Base-by-base conservation (phyloP, 805 yeast species). In the Metschnikowia sp. region DNA sequence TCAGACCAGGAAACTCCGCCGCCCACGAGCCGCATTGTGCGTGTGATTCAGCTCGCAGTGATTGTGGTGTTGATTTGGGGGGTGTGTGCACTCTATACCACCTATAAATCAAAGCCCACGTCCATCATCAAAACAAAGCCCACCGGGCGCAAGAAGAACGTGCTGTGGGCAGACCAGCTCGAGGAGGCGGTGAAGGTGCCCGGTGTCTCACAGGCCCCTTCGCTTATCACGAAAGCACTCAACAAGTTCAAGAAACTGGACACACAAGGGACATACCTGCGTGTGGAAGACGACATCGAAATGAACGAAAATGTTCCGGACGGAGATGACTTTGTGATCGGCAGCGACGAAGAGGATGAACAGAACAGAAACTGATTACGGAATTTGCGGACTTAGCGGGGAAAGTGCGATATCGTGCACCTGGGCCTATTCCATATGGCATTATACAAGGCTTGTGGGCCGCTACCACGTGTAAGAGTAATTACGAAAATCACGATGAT, bases 131-230 rank as follows among this genome's bases (percentile, higher is more conserved):
- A 68, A 45, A 62, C 70, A 7, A 56, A 59, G 19, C 57, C 69
- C 4, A 50, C 66, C 4, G 64, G 66, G 1, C 66, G 62, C 44
- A 72, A 70, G 61, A 73, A 73, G 58, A 72, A 72, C 42, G 78
- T 73, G 12, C 76, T 68, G 58, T 73, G 78, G 78, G 77, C 77
- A 10, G 77, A 73, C 50, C 74, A 70, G 56, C 55, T 73, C 46
- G 68, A 69, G 49, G 66, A 62, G 13, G 68, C 62, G n/a, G 65
- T 58, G 36, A 57, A 55, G 13, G 57, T 55, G 19, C 55, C 50
- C 45, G 54, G 55, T 26, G 15, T n/a, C n/a, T 54, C 49, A 12
- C 47, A 65, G 35, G 64, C 61, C 31, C 62, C 68, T 35, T 73
- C 79, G 2, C 68, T 76, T 40, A 58, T 70, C 7, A 49, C 66